Conservation (phyloP, 2,329 filamentous ascomycete species). For the Chaetomium olivaceum region DNA sequence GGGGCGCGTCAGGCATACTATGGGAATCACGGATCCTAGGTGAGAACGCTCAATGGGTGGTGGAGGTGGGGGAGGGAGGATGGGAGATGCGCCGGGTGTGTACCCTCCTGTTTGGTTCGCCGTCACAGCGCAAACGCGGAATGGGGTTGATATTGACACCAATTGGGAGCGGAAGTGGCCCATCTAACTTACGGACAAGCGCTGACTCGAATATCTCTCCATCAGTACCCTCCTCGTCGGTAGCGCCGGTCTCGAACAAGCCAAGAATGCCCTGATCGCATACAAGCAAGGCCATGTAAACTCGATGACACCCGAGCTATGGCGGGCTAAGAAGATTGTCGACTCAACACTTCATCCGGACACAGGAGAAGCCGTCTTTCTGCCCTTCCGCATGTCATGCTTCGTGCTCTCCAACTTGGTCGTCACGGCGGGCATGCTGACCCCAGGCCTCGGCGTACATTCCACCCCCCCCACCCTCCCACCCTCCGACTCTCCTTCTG, state of each 20-base stretch:
- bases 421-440: slow-evolving; percentile 96
- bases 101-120: slow-evolving; percentile 16
- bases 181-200: neutral
- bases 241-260: slow-evolving; percentile 74
- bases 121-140: neutral
- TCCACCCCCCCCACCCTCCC: neutral
- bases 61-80: neutral
- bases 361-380: slow-evolving; percentile 85
- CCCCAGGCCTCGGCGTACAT: slow-evolving; percentile 73
- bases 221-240: slow-evolving; percentile 83
- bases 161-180: neutral
- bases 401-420: slow-evolving; percentile 92
- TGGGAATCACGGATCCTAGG: slow-evolving; percentile 92
- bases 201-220: slow-evolving; percentile 15
- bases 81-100: slow-evolving; percentile 11
- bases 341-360: slow-evolving; percentile 97
- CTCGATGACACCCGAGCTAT: slow-evolving; percentile 86
- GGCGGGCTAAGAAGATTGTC: slow-evolving; percentile 94
- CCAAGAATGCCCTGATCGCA: slow-evolving; percentile 75
- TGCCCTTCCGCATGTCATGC: slow-evolving; percentile 96
- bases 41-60: slow-evolving; percentile 52
- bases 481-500: neutral
- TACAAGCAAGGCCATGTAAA: slow-evolving; percentile 84
- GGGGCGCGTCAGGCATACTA: slow-evolving; percentile 88
- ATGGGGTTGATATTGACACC: neutral